These are phyloP conservation scores for Phoma herbarum DNA, from an alignment of 2,329 filamentous ascomycete species.

Conservation along the genomic window DNA sequence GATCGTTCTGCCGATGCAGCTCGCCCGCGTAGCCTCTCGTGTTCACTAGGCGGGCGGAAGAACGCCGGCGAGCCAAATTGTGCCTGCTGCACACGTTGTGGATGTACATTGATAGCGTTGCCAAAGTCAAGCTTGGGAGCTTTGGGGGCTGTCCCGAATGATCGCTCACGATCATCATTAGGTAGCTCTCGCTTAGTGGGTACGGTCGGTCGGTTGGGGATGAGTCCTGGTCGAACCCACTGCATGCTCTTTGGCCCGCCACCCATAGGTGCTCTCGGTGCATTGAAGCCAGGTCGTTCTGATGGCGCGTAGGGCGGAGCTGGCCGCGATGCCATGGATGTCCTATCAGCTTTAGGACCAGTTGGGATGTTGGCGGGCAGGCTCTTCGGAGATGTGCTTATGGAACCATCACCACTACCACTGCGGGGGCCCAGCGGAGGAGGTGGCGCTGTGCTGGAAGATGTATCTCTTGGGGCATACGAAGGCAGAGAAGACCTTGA, in stretches of 20 bases:
- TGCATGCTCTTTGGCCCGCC: conserved; percentile 51
- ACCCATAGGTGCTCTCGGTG: conserved; percentile 45
- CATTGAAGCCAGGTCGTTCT: conserved; percentile 40
- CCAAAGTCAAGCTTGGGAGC: conserved; percentile 44
- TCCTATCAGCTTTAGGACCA: conserved; percentile 51
- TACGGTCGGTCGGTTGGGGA: conserved; percentile 45
- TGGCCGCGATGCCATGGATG: conserved; percentile 41
- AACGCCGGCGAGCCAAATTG: conserved; percentile 38
- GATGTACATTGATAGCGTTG: conserved; percentile 27
- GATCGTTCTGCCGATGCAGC: conserved; percentile 35
- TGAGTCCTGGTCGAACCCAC: conserved; percentile 55
- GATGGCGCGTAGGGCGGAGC: conserved; percentile 43
- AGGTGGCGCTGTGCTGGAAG: conserved; percentile 39
- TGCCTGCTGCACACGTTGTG: conserved; percentile 33
- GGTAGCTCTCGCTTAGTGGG: conserved; percentile 58
- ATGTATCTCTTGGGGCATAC: conserved; percentile 39
- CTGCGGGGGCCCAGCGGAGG: conserved; percentile 36
- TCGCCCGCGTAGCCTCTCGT: conserved; percentile 31
- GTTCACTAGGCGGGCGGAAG: conserved; percentile 28
- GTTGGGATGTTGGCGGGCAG: conserved; percentile 51
- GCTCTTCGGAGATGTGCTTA: conserved; percentile 49
- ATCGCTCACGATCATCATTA: conserved; percentile 54
- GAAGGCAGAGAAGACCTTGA: conserved; percentile 38
- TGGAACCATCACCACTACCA: conserved; percentile 29
- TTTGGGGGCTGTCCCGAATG: conserved; percentile 44